These are phyloP conservation scores for Caloboletus firmus DNA, from an alignment of 1,284 basidiomycete genomes.

Conservation along the genomic window DNA sequence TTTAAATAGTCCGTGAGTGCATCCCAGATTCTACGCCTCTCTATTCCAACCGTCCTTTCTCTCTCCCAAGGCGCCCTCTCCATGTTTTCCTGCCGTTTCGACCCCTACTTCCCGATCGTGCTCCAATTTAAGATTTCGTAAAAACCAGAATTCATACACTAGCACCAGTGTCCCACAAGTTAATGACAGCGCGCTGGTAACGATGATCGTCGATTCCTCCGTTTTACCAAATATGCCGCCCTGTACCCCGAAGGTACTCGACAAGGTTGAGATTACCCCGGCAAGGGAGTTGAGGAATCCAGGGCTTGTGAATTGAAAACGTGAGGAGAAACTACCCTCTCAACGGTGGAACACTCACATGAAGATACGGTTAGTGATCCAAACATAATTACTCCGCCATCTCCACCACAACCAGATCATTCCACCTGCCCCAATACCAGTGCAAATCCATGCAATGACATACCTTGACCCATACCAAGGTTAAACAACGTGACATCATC, in stretches of 20 bases:
- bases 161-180: conserved; percentile 41
- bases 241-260: conserved; percentile 50
- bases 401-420: conserved; percentile 59
- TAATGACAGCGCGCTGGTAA: conserved; percentile 40
- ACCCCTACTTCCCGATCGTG: conserved; percentile 47
- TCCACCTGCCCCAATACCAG: conserved; percentile 48
- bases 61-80: conserved; percentile 45
- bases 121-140: conserved; percentile 44
- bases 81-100: conserved; percentile 46
- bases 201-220: conserved; percentile 47
- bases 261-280: conserved; percentile 53
- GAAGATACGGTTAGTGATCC: conserved; percentile 56
- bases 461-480: conserved; percentile 36
- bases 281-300: conserved; percentile 54
- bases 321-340: conserved; percentile 2
- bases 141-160: conserved; percentile 45
- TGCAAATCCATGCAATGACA: conserved; percentile 53
- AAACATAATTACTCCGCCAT: conserved; percentile 63
- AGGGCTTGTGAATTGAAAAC: conserved; percentile 38
- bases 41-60: conserved; percentile 16
- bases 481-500: conserved; percentile 6
- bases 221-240: conserved; percentile 43
- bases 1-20: neutral
- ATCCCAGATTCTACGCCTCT: neutral
- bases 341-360: conserved; percentile 39